Base-by-base conservation (phyloP, 768 basidiomycete genomes). In the Trichaptum fuscoviolaceum region DNA sequence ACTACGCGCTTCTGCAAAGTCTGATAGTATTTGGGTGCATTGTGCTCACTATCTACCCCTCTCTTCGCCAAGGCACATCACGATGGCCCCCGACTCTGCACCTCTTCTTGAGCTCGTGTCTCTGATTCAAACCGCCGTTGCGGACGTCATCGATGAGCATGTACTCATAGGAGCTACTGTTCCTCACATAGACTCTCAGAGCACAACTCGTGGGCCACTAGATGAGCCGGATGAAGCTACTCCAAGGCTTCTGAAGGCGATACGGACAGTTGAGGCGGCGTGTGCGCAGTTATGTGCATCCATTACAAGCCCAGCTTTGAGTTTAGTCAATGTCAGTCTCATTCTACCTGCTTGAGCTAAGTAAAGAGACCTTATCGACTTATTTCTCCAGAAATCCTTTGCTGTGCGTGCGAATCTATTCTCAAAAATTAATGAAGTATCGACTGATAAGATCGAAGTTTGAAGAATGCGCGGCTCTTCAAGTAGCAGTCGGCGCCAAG, bases 231-330 rank as follows among this genome's bases (percentile, higher is more conserved):
- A 67, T 18, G 71, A 77, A 59, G 66, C 70, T 0, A 57, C n/a
- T 35, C 18, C 59, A 8, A 35, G 34, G 35, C 30, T 63, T n/a
- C 52, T 59, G 18, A 18, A 58, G 42, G 63, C 74, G 0, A 42
- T 78, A 42, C 70, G 73, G 24, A 73, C 67, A 1, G 69, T 78
- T 23, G 77, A 79, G 66, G 79, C 78, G 57, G 78, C 78, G 60
- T 77, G 77, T 67, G 71, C 71, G 18, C 79, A 77, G 66, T 57
- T 80, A 35, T 77, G 77, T 66, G 62, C 73, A 9, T 75, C 76
- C 23, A 71, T 79, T 15, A 76, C 77, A 15, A 77, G 71, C 0
- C 79, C 78, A n/a, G 64, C 69, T 7, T 77, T 78, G 62, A 73
- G 71, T 2, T 71, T 73, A 1, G 66, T 73, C 57, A 78, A 77